Evolutionary conservation across 192 early-diverging fungal species (phyloP), one percentile per base, ranked within the genome.

Genomic region (Gonapodya prolifera): DNA sequence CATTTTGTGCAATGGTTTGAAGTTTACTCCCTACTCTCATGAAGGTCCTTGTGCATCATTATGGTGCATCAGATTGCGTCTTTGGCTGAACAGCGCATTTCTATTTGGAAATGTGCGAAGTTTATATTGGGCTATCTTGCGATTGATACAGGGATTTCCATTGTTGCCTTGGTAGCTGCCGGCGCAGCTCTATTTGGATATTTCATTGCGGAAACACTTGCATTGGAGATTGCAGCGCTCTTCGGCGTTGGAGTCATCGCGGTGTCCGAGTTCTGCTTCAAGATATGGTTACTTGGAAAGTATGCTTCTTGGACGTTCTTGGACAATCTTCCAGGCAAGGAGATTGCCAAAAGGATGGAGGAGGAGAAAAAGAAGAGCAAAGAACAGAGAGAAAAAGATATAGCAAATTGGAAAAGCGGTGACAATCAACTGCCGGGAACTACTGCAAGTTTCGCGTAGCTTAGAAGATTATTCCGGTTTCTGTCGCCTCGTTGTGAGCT

Each of bases 311-410:
- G 45, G 45, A 61, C 45, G 45, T 61, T 61, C 45, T 61, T 61
- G 45, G 45, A 61, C 45, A 61, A 61, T 61, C 45, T 61, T 61
- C 45, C 45, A 16, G 45, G 45, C 45, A 61, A 61, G 45, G 45
- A 61, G 45, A 61, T 61, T 61, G 45, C 45, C 45, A 61, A 61
- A 23, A 61, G 45, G 45, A 61, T 61, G 45, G 45, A 61, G 45
- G 45, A 61, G 45, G 45, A 61, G 45, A 61, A 61, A 61, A 61
- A 61, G 45, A 61, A 61, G 45, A 61, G 45, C 45, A 61, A 61
- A 61, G 45, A 61, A 61, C 45, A 61, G 45, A 61, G 45, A 61
- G 45, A 61, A 61, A 61, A 61, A 61, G 45, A 61, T 61, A 61
- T 61, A 23, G 45, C 45, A 61, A 61, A 16, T 8, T 61, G 8